These are phyloP conservation scores for Marchantia paleacea DNA, from an alignment of 225 moss, liverwort and hornwort genomes.

Conservation along the genomic window DNA sequence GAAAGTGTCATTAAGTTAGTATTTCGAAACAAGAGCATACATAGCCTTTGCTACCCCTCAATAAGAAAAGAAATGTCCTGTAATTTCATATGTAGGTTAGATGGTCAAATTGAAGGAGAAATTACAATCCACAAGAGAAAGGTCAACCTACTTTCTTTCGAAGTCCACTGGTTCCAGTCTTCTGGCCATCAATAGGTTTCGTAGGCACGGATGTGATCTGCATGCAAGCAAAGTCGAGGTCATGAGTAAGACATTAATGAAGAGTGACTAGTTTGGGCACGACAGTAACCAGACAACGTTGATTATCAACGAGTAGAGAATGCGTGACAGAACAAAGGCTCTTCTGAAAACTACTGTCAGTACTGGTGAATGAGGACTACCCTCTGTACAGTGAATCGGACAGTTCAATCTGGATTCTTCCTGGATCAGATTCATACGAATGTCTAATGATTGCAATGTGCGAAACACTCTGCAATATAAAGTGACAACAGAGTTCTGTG, in stretches of 20 bases:
- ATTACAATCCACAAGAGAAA: not conserved
- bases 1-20: not conserved
- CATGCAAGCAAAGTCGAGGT: conserved; percentile 3
- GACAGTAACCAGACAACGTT: not conserved
- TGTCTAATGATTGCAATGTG: not conserved
- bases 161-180: conserved; percentile 91
- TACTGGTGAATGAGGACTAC: too few relatives aligned
- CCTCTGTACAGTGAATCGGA: too few relatives aligned
- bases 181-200: conserved; percentile 83
- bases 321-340: too few relatives aligned
- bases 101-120: not conserved
- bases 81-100: not conserved
- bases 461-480: too few relatives aligned
- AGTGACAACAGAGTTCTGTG: too few relatives aligned
- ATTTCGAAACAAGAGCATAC: not conserved
- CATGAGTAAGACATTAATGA: not conserved
- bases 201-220: conserved; percentile 61
- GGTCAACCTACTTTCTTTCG: conserved; percentile 57
- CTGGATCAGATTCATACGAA: too few relatives aligned
- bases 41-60: too few relatives aligned
- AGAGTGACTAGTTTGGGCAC: not conserved
- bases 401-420: too few relatives aligned
- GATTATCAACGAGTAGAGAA: too few relatives aligned
- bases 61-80: not conserved
- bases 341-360: too few relatives aligned